These are phyloP conservation scores for Trichophyton verrucosum DNA, from an alignment of 2,329 filamentous ascomycete genomes.

Conservation along the genomic window DNA sequence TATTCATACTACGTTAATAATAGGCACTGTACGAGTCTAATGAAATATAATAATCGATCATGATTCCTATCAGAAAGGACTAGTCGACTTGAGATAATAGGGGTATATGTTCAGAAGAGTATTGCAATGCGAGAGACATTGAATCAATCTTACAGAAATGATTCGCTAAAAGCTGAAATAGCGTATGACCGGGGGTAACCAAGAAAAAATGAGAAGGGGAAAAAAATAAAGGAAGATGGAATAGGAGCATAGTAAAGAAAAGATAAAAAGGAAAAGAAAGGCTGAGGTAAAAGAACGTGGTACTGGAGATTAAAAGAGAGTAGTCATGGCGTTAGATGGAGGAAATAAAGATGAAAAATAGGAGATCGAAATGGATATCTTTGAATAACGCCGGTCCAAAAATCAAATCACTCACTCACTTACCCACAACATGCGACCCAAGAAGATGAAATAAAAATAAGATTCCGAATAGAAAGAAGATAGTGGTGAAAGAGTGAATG, in stretches of 20 bases:
- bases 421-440: not conserved
- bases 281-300: not conserved
- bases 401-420: not conserved
- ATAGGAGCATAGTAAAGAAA: too few species aligned
- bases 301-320: not conserved
- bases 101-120: conserved; percentile 2
- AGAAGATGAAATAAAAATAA: not conserved
- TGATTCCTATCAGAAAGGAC: not conserved
- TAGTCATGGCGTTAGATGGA: conserved; percentile 1
- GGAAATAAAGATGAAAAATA: not conserved
- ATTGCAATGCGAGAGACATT: not conserved
- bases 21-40: not conserved
- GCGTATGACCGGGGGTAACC: not conserved
- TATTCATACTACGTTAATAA: not conserved
- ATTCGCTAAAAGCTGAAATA: not conserved
- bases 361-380: not conserved
- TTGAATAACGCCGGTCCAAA: conserved; percentile 1
- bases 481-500: not conserved
- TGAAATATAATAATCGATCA: not conserved
- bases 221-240: too few species aligned
- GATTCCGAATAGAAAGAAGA: not conserved
- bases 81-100: not conserved
- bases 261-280: not conserved
- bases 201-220: not conserved
- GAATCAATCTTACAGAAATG: not conserved